Conservation (phyloP, 129 eudicot genomes). For the Centrapalus pauciflorus region DNA sequence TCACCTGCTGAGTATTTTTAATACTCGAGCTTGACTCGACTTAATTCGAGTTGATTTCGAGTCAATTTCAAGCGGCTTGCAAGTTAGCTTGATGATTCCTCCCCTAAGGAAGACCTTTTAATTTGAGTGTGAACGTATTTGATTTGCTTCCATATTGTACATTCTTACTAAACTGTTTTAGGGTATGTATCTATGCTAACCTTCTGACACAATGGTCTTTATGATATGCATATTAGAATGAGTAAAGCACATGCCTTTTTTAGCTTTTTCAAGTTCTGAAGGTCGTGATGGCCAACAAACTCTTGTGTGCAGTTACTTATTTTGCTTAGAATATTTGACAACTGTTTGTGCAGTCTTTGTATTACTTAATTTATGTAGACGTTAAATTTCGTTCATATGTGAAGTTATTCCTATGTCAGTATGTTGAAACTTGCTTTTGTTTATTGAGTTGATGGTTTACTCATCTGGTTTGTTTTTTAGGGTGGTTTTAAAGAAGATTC, state of each 20-base stretch:
- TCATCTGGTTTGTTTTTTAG: constrained; percentile 32
- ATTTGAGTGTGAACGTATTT: neutral
- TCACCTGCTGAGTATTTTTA: too few relatives aligned
- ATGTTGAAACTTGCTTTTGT: neutral
- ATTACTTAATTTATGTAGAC: neutral
- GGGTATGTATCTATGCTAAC: neutral
- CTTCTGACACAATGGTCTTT: neutral
- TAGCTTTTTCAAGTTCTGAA: neutral
- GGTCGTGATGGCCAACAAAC: neutral
- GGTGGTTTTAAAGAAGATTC: constrained; percentile 84
- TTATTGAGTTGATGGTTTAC: neutral
- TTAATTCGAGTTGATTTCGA: too few relatives aligned
- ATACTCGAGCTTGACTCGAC: too few relatives aligned
- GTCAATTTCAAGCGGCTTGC: too few relatives aligned
- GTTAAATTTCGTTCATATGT: neutral
- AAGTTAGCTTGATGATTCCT: too few relatives aligned
- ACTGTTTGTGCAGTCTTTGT: neutral
- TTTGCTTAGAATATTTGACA: neutral
- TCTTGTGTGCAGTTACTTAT: neutral
- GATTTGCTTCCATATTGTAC: neutral
- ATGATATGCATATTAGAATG: neutral
- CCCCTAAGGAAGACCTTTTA: neutral
- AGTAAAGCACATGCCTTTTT: neutral
- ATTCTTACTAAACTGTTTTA: neutral
- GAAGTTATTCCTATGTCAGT: too few relatives aligned